Conservation (phyloP, 805 yeast genomes). For the Deakozyma indianensis region DNA sequence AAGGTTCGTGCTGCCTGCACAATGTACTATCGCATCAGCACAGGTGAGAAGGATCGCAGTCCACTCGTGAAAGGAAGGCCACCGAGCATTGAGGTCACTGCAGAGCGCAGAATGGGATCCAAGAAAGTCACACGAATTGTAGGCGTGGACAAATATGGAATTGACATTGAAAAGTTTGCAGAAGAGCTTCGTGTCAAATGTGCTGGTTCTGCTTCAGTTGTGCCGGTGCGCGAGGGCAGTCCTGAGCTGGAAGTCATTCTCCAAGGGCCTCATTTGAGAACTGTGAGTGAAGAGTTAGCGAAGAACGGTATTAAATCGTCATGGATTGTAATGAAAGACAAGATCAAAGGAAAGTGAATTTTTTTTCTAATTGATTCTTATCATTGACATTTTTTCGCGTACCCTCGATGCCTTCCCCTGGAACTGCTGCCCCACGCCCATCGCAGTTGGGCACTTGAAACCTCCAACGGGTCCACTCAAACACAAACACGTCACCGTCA, state of each 20-base stretch:
- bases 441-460: too few species aligned
- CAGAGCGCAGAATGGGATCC: slow-evolving; percentile 70
- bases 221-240: background rate
- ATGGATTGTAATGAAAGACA: background rate
- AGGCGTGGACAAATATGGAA: slow-evolving; percentile 52
- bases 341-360: background rate
- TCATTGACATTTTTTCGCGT: too few species aligned
- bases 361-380: too few species aligned
- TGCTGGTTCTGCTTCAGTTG: slow-evolving; percentile 67
- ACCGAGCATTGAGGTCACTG: slow-evolving; percentile 51
- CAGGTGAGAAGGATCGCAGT: slow-evolving; percentile 1
- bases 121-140: slow-evolving; percentile 62
- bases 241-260: background rate
- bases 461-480: too few species aligned
- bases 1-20: background rate
- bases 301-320: background rate
- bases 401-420: too few species aligned
- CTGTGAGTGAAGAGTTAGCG: background rate
- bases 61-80: slow-evolving; percentile 44
- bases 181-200: slow-evolving; percentile 62
- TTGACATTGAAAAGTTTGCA: slow-evolving; percentile 52
- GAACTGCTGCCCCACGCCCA: too few species aligned
- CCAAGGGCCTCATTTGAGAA: background rate
- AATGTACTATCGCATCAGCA: background rate
- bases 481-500: too few species aligned